Evolutionary conservation across 805 yeast genomes (phyloP).

Genomic region (Sugiyamaella smithiae): DNA sequence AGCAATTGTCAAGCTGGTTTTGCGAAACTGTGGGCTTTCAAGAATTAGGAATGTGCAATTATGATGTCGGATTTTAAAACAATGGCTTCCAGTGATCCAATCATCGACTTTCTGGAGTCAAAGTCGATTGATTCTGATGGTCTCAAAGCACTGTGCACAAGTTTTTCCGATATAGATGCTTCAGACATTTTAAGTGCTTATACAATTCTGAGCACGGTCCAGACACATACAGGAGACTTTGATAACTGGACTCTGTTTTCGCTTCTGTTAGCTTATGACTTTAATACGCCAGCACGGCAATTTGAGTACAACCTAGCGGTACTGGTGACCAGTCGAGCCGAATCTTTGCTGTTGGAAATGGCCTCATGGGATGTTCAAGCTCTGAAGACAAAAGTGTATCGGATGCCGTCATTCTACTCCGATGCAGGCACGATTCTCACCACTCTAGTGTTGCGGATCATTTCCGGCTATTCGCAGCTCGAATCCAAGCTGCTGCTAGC

Average conservation of each 20-base stretch:
- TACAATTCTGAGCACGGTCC: constrained; percentile 23
- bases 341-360: constrained; percentile 25
- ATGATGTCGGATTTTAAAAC: too few species aligned
- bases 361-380: constrained; percentile 29
- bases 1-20: too few species aligned
- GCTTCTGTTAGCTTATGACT: constrained; percentile 28
- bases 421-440: constrained; percentile 33
- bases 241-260: constrained; percentile 31
- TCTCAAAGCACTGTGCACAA: constrained; percentile 17
- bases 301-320: constrained; percentile 32
- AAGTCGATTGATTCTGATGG: constrained; percentile 14
- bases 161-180: constrained; percentile 19
- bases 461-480: constrained; percentile 24
- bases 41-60: too few species aligned
- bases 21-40: too few species aligned
- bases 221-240: constrained; percentile 27
- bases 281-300: constrained; percentile 24
- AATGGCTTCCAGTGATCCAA: too few species aligned
- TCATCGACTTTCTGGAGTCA: constrained; percentile 17
- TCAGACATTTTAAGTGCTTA: constrained; percentile 25
- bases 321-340: constrained; percentile 26
- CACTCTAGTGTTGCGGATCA: constrained; percentile 30
- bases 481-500: constrained; percentile 32
- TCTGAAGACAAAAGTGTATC: constrained; percentile 28
- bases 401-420: constrained; percentile 20